phyloP scores from a whole-genome alignment of 768 basidiomycete species.

The Trichaptum fuscoviolaceum region DNA sequence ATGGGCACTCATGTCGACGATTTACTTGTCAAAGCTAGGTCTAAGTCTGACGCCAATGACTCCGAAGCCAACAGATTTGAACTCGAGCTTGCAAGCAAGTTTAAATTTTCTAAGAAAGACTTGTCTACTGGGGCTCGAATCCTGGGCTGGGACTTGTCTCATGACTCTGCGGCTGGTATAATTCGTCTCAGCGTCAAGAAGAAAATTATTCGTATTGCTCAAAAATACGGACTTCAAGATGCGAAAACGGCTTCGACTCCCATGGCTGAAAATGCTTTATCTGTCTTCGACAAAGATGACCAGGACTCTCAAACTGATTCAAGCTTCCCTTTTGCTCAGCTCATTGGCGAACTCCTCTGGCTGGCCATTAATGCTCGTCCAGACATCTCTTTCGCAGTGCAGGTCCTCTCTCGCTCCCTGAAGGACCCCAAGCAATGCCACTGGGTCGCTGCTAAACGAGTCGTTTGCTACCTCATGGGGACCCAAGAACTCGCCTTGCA shows the following conservation, averaged over 20 bases:
- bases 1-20: slow-evolving; percentile 26
- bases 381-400: slow-evolving; percentile 24
- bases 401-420: slow-evolving; percentile 17
- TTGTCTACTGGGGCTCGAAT: slow-evolving; percentile 7
- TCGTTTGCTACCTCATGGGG: slow-evolving; percentile 20
- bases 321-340: slow-evolving; percentile 21
- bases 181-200: neutral
- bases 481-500: slow-evolving; percentile 8
- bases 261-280: neutral
- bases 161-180: neutral
- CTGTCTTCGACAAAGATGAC: neutral
- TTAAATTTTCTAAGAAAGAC: slow-evolving; percentile 10
- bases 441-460: slow-evolving; percentile 19
- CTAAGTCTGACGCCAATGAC: slow-evolving; percentile 26
- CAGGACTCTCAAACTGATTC: slow-evolving; percentile 15
- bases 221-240: slow-evolving; percentile 19
- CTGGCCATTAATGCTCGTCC: slow-evolving; percentile 21
- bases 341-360: slow-evolving; percentile 27
- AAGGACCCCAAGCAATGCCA: slow-evolving; percentile 18
- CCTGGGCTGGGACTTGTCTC: neutral
- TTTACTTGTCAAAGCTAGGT: slow-evolving; percentile 14
- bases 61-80: slow-evolving; percentile 8
- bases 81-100: neutral
- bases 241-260: slow-evolving; percentile 17
- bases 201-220: slow-evolving; percentile 15